phyloP scores from a whole-genome alignment of 495 filamentous ascomycete species.

The Penicillium flavigenum region DNA sequence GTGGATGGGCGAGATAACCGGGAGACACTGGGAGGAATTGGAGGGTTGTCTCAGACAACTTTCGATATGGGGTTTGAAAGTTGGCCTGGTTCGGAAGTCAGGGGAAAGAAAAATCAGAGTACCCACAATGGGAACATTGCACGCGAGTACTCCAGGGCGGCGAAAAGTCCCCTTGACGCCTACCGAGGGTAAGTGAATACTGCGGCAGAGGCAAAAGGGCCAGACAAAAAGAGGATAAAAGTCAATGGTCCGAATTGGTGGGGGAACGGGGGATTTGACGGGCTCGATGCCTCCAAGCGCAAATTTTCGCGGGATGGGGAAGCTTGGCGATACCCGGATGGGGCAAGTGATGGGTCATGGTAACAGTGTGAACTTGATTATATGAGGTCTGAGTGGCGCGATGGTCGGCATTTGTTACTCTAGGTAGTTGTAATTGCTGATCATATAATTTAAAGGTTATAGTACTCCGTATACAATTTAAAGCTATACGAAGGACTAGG shows the following conservation, averaged over 20 bases:
- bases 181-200: conserved; percentile 7
- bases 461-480: neutral
- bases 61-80: conserved; percentile 7
- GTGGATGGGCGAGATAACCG: conserved; percentile 19
- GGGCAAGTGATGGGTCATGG: conserved; percentile 11
- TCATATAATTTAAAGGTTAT: neutral
- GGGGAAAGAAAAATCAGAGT: conserved; percentile 22
- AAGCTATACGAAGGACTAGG: neutral
- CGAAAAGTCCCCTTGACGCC: conserved; percentile 4
- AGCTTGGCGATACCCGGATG: conserved; percentile 20
- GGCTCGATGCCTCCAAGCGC: conserved; percentile 15
- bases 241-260: conserved; percentile 15
- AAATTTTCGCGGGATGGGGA: conserved; percentile 25
- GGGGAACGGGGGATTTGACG: conserved; percentile 16
- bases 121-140: conserved; percentile 27
- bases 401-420: neutral
- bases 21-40: conserved; percentile 1
- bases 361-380: neutral
- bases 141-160: conserved; percentile 21
- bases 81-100: conserved; percentile 10
- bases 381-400: neutral
- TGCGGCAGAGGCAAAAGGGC: neutral
- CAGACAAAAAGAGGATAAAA: conserved; percentile 17
- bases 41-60: conserved; percentile 3
- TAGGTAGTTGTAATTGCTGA: neutral